These are phyloP conservation scores for Lachnellula arida DNA, from an alignment of 2,329 filamentous ascomycete species.

Conservation along the genomic window DNA sequence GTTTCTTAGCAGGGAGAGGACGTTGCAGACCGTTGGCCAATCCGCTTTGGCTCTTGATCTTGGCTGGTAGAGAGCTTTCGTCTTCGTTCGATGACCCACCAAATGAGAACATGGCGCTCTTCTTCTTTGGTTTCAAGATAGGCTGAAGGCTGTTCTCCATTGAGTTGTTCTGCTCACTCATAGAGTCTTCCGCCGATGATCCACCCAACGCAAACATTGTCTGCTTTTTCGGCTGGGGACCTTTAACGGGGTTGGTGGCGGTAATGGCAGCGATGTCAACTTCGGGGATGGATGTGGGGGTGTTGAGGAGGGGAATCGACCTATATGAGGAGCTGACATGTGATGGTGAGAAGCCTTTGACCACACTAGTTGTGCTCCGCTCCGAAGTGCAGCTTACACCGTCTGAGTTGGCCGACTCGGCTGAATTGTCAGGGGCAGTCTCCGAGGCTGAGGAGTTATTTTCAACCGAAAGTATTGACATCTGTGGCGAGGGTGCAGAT, in stretches of 20 bases:
- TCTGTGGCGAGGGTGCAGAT: slow-evolving; percentile 45
- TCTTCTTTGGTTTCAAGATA: slow-evolving; percentile 39
- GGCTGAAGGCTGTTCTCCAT: slow-evolving; percentile 24
- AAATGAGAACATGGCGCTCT: slow-evolving; percentile 62
- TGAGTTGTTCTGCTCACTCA: slow-evolving; percentile 30
- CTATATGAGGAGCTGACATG: slow-evolving; percentile 65
- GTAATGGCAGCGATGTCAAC: slow-evolving; percentile 45
- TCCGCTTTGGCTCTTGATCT: slow-evolving; percentile 46
- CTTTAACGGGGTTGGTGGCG: slow-evolving; percentile 42
- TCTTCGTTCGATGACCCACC: slow-evolving; percentile 82
- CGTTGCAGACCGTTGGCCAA: slow-evolving; percentile 49
- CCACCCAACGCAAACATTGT: slow-evolving; percentile 49
- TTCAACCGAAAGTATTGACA: slow-evolving; percentile 39
- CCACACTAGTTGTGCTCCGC: slow-evolving; percentile 53
- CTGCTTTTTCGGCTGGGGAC: slow-evolving; percentile 56
- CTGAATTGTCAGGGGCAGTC: slow-evolving; percentile 23
- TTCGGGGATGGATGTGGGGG: slow-evolving; percentile 41
- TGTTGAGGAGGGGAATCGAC: slow-evolving; percentile 35
- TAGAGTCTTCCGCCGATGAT: slow-evolving; percentile 34
- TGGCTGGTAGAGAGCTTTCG: slow-evolving; percentile 62
- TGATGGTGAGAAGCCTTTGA: slow-evolving; percentile 81
- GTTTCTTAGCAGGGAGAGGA: slow-evolving; percentile 57
- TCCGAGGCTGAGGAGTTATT: slow-evolving; percentile 21
- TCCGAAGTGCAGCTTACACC: slow-evolving; percentile 33
- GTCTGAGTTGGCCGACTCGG: slow-evolving; percentile 39